A percentile compares a stretch with the other conserved stretches of the same genome.
phyloP scores from a whole-genome alignment of 768 basidiomycete genomes.

The Trametes maxima region DNA sequence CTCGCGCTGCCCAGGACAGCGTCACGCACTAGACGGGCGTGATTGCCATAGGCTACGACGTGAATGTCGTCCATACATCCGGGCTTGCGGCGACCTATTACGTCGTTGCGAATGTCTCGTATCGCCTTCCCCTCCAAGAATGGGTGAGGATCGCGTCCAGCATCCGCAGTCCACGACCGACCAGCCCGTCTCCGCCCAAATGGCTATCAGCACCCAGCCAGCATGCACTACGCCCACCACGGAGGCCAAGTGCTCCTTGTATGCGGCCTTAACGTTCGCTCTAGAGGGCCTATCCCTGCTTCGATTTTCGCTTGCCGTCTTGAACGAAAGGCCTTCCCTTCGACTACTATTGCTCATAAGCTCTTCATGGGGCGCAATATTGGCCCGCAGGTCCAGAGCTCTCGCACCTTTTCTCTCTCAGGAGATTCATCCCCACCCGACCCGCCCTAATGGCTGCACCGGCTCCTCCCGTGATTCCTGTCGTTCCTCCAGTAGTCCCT shows the following conservation, averaged over 20 bases:
- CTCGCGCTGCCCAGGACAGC: too few relatives aligned
- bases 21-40: too few relatives aligned
- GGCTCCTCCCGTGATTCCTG: neutral
- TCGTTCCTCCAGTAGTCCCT: neutral
- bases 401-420: neutral
- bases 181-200: too few relatives aligned
- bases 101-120: too few relatives aligned
- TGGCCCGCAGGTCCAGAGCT: neutral
- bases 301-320: conserved; percentile 1
- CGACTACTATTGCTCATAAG: conserved; percentile 1
- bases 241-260: neutral
- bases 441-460: neutral
- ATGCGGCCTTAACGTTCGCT: neutral
- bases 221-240: too few relatives aligned
- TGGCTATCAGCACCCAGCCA: too few relatives aligned
- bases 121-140: too few relatives aligned
- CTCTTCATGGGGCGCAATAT: neutral
- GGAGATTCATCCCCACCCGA: neutral
- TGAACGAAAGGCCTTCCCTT: conserved; percentile 8
- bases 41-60: too few relatives aligned
- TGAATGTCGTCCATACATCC: too few relatives aligned
- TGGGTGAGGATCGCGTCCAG: too few relatives aligned
- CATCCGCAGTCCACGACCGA: too few relatives aligned
- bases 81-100: too few relatives aligned
- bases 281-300: neutral